Conservation (phyloP, 2,329 filamentous ascomycete species). For the Alternaria arborescens region DNA sequence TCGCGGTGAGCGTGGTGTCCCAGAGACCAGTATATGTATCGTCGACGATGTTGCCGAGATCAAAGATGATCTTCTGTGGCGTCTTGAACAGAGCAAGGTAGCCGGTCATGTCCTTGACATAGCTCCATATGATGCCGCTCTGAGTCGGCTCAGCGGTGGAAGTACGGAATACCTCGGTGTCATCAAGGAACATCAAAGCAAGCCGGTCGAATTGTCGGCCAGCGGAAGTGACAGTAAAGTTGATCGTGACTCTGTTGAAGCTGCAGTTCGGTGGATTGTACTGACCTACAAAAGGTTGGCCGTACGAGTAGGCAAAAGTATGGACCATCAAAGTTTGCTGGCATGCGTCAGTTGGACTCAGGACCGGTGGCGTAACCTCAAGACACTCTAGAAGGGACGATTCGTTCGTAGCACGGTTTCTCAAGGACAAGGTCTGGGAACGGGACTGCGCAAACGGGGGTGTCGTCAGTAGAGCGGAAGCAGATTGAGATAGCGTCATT, state of each 20-base stretch:
- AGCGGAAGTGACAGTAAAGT: conserved; percentile 75
- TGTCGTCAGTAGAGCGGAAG: conserved; percentile 30
- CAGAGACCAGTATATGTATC: conserved; percentile 75
- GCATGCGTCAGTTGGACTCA: conserved; percentile 59
- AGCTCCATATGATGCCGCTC: conserved; percentile 77
- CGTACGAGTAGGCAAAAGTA: conserved; percentile 76
- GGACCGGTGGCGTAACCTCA: conserved; percentile 73
- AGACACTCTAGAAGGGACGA: conserved; percentile 66
- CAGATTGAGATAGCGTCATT: conserved; percentile 42
- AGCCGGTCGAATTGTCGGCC: conserved; percentile 81
- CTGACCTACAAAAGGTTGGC: conserved; percentile 73
- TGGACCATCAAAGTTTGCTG: conserved; percentile 72
- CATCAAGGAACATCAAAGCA: conserved; percentile 76
- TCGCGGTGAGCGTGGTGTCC: conserved; percentile 77
- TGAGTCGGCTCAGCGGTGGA: conserved; percentile 80
- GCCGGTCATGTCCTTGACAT: conserved; percentile 79
- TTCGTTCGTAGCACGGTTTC: conserved; percentile 34
- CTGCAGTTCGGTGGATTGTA: conserved; percentile 73
- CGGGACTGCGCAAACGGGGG: conserved; percentile 23
- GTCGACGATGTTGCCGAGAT: conserved; percentile 74
- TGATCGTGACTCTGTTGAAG: conserved; percentile 79
- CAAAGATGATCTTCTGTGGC: conserved; percentile 79
- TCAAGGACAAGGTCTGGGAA: conserved; percentile 23
- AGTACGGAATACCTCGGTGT: conserved; percentile 83
- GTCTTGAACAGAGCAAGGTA: conserved; percentile 74